Percentiles rank a stretch among this genome's conserved stretches.
Evolutionary conservation across 2,329 filamentous ascomycete genomes (phyloP).

Genomic region (Teratosphaeria nubilosa): DNA sequence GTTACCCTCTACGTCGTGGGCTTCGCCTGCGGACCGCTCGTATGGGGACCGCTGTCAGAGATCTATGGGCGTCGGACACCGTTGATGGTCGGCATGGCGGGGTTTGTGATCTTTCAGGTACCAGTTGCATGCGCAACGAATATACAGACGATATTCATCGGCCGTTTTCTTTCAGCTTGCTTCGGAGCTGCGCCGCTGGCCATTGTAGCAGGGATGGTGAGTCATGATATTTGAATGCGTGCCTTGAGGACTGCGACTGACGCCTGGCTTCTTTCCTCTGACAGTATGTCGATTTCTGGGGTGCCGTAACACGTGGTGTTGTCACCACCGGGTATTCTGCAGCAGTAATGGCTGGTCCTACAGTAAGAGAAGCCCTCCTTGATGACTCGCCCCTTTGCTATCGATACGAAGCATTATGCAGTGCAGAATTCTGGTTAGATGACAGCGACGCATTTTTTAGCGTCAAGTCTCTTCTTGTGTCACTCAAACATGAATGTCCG

Average conservation of each 20-base stretch:
- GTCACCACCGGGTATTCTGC: slow-evolving; percentile 4
- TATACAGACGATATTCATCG: slow-evolving; percentile 44
- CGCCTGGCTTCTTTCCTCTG: neutral
- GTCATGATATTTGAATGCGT: neutral
- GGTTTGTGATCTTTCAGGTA: slow-evolving; percentile 42
- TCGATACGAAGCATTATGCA: no score
- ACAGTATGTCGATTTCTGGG: slow-evolving; percentile 39
- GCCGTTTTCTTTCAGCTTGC: slow-evolving; percentile 44
- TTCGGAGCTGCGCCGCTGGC: slow-evolving; percentile 43
- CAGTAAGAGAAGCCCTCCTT: neutral
- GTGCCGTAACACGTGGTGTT: slow-evolving; percentile 34
- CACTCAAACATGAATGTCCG: neutral
- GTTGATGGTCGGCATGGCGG: slow-evolving; percentile 40
- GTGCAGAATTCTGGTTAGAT: no score
- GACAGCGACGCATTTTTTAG: no score
- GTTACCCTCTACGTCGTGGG: slow-evolving; percentile 38
- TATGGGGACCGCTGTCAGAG: slow-evolving; percentile 46
- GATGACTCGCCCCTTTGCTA: neutral
- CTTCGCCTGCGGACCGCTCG: slow-evolving; percentile 18
- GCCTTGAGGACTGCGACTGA: neutral
- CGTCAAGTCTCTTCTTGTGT: no score
- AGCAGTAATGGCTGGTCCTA: neutral
- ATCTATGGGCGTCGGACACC: slow-evolving; percentile 42
- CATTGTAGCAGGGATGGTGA: slow-evolving; percentile 37
- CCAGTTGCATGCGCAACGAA: slow-evolving; percentile 46